Evolutionary conservation across 345 rosid species (phyloP).

Genomic region (Eucalyptus tenuipes): DNA sequence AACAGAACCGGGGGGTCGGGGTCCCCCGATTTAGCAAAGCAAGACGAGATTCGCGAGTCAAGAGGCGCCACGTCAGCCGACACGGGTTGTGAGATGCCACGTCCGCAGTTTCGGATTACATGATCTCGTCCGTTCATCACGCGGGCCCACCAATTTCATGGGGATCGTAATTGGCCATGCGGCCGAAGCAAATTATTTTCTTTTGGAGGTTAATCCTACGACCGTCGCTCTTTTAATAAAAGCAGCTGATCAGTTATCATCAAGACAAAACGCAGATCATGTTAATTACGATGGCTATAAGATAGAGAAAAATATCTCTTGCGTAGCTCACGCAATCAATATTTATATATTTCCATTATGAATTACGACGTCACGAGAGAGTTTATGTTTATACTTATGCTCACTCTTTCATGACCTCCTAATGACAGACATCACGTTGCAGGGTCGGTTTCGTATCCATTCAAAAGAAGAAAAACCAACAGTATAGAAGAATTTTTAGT

Average conservation of each 20-base stretch:
- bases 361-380: background rate
- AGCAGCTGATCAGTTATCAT: background rate
- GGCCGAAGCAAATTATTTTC: background rate
- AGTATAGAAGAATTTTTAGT: too few species aligned
- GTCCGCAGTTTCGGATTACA: background rate
- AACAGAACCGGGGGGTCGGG: too few species aligned
- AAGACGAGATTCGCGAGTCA: background rate
- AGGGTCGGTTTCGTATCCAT: background rate
- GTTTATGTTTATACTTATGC: background rate
- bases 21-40: background rate
- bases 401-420: background rate
- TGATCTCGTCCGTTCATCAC: too few species aligned
- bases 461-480: too few species aligned
- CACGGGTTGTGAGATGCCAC: background rate
- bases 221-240: background rate
- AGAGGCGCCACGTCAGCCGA: background rate
- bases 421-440: background rate
- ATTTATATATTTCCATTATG: background rate
- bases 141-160: background rate
- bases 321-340: too few species aligned
- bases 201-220: background rate
- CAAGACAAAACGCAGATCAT: background rate
- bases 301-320: too few species aligned
- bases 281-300: background rate
- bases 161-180: background rate